Evolutionary conservation across 306 rosid genomes (phyloP).

Genomic region (Canavalia gladiata): DNA sequence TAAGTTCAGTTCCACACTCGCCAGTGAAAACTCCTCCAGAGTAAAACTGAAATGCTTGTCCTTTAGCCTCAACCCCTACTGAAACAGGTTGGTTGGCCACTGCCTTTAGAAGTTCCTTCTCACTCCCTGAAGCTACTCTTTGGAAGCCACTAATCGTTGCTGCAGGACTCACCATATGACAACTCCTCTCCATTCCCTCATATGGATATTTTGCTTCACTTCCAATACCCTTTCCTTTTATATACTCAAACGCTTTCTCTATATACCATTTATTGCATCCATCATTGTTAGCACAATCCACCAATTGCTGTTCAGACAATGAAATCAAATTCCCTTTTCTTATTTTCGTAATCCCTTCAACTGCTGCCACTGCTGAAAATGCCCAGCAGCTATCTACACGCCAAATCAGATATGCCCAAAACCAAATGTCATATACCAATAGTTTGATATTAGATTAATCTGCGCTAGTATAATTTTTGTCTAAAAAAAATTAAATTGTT

Average conservation of each 20-base stretch:
- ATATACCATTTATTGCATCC: background rate
- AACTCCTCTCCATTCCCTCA: background rate
- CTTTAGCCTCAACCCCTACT: background rate
- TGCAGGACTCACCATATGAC: background rate
- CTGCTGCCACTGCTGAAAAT: slow-evolving; percentile 41
- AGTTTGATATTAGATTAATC: no score
- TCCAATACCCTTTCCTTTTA: slow-evolving; percentile 37
- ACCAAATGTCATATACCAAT: no score
- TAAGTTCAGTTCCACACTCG: background rate
- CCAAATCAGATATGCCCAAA: no score
- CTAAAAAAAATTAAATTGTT: no score
- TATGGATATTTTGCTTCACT: slow-evolving; percentile 45
- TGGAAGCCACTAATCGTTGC: background rate
- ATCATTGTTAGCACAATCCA: slow-evolving; percentile 17
- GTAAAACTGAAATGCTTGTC: background rate
- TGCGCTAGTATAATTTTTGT: no score
- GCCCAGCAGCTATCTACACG: slow-evolving; percentile 35
- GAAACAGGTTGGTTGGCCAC: slow-evolving; percentile 46
- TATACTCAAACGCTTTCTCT: slow-evolving; percentile 14
- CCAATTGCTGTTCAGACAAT: slow-evolving; percentile 51
- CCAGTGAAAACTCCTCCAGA: background rate
- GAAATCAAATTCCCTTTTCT: slow-evolving; percentile 36
- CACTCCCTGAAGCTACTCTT: background rate
- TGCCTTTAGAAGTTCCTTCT: slow-evolving; percentile 26
- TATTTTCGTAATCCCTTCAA: slow-evolving; percentile 45